Percentiles rank a stretch among this genome's conserved stretches.
These are phyloP conservation scores for Ceratobasidium papillatum DNA, from an alignment of 1,284 basidiomycete species.

Conservation along the genomic window DNA sequence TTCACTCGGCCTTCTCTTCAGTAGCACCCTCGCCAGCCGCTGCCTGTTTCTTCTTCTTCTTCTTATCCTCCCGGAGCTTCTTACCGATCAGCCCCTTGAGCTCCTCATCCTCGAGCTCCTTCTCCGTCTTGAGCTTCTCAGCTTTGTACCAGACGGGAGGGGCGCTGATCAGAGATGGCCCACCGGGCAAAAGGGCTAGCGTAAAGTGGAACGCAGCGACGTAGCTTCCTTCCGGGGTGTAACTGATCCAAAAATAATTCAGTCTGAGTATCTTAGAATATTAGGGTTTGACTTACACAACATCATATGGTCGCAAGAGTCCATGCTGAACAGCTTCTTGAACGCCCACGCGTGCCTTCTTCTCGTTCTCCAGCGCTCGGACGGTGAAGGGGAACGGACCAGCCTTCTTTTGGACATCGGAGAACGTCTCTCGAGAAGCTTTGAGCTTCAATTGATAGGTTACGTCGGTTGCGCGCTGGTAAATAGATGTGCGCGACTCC, in stretches of 20 bases:
- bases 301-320: constrained; percentile 89
- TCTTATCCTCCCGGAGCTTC: constrained; percentile 88
- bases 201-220: constrained; percentile 97
- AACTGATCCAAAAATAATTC: constrained; percentile 57
- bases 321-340: constrained; percentile 95
- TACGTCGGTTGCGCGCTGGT: constrained; percentile 85
- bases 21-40: constrained; percentile 57
- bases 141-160: constrained; percentile 92
- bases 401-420: constrained; percentile 97
- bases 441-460: constrained; percentile 99
- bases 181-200: constrained; percentile 85
- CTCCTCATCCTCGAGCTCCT: constrained; percentile 88
- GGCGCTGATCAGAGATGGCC: constrained; percentile 85
- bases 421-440: constrained; percentile 92
- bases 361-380: constrained; percentile 93
- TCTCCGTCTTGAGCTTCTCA: constrained; percentile 87
- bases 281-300: constrained; percentile 66
- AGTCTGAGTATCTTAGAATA: constrained; percentile 29
- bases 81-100: constrained; percentile 80
- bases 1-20: constrained; percentile 45
- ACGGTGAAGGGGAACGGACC: constrained; percentile 98
- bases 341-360: constrained; percentile 92
- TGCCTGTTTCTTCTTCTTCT: constrained; percentile 86
- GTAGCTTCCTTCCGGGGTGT: constrained; percentile 79
- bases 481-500: constrained; percentile 90